Conservation (phyloP, 768 basidiomycete genomes). For the Astraeus odoratus region DNA sequence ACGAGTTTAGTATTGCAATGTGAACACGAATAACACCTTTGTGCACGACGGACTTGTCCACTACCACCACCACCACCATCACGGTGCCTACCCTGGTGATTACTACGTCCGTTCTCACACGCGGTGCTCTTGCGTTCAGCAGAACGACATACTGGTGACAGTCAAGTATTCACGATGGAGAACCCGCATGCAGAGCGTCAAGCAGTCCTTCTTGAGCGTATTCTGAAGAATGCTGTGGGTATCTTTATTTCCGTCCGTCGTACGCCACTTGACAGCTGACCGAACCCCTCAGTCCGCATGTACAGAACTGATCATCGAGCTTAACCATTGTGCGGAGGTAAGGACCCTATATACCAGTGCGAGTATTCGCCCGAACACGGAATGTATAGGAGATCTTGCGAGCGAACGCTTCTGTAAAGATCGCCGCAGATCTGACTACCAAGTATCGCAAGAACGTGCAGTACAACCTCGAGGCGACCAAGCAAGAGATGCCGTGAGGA, state of each 20-base stretch:
- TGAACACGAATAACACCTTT: no score
- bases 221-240: constrained; percentile 82
- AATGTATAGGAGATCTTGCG: constrained; percentile 62
- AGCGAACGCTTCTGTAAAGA: constrained; percentile 71
- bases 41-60: no score
- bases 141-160: not conserved
- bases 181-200: constrained; percentile 94
- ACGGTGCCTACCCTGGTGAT: no score
- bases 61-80: no score
- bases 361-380: not conserved
- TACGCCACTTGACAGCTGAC: not conserved
- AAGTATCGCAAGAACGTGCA: constrained; percentile 92
- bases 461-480: constrained; percentile 80
- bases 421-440: constrained; percentile 74
- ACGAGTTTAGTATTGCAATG: no score
- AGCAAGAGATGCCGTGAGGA: constrained; percentile 19
- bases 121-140: not conserved
- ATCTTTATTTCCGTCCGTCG: not conserved
- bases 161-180: constrained; percentile 52
- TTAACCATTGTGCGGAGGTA: constrained; percentile 86
- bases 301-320: constrained; percentile 82
- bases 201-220: constrained; percentile 82
- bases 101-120: no score
- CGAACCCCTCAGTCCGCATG: constrained; percentile 65
- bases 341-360: constrained; percentile 12